phyloP scores from a whole-genome alignment of 2,329 filamentous ascomycete genomes.

The Neonectria faginata region DNA sequence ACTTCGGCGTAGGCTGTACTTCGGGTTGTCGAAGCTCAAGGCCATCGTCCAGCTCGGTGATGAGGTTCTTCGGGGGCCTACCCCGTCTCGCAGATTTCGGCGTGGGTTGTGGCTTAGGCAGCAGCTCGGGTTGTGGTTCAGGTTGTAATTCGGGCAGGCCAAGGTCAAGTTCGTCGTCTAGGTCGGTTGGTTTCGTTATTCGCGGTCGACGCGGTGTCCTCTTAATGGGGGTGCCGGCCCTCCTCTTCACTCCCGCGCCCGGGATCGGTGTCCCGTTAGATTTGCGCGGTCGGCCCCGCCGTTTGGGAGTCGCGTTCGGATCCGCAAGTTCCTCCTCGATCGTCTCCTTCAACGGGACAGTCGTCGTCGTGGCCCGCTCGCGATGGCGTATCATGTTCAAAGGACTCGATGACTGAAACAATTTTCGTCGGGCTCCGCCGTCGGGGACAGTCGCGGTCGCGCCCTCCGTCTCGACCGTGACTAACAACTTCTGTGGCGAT shows the following conservation, averaged over 20 bases:
- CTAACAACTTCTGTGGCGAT: conserved; percentile 64
- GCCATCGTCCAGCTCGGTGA: conserved; percentile 41
- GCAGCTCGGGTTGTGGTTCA: conserved; percentile 29
- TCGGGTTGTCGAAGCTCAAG: conserved; percentile 25
- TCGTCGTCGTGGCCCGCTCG: conserved; percentile 59
- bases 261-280: conserved; percentile 66
- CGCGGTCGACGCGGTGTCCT: conserved; percentile 52
- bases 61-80: conserved; percentile 45
- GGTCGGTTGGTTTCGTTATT: conserved; percentile 44
- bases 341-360: conserved; percentile 62
- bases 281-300: conserved; percentile 60
- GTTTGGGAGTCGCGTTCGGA: conserved; percentile 53
- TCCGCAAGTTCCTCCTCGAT: conserved; percentile 50
- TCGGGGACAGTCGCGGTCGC: conserved; percentile 50
- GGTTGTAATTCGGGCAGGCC: conserved; percentile 18
- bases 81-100: conserved; percentile 47
- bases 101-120: conserved; percentile 38
- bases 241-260: conserved; percentile 56
- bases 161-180: conserved; percentile 24
- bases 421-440: conserved; percentile 52
- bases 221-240: conserved; percentile 58
- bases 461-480: conserved; percentile 66
- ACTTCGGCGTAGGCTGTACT: conserved; percentile 45
- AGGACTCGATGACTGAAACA: conserved; percentile 60
- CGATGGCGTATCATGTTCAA: conserved; percentile 52